These are phyloP conservation scores for Serendipita sp. DNA, from an alignment of 1,284 basidiomycete genomes.

Conservation along the genomic window DNA sequence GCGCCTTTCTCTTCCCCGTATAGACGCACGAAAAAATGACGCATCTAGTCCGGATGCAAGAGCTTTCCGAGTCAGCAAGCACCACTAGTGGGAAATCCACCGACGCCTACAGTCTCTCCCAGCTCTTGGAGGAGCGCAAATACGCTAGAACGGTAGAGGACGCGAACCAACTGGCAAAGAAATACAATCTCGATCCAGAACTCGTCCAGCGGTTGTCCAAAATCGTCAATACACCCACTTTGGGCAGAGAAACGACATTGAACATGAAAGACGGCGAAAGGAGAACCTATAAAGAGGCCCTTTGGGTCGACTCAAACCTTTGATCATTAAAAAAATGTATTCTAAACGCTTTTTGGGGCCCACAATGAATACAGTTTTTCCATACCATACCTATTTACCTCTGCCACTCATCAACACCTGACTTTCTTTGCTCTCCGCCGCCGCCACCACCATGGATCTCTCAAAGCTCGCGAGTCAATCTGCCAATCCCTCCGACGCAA, in stretches of 20 bases:
- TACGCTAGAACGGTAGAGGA: background rate
- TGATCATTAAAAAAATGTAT: no score
- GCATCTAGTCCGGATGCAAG: background rate
- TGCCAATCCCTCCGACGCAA: background rate
- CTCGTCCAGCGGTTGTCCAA: background rate
- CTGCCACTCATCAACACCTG: background rate
- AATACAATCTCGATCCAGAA: background rate
- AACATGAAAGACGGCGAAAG: background rate
- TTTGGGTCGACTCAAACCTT: background rate
- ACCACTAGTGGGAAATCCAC: background rate
- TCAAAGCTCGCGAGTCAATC: background rate
- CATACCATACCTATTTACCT: background rate
- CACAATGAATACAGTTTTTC: background rate
- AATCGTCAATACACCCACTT: background rate
- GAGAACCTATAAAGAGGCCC: background rate
- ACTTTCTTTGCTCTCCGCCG: no score
- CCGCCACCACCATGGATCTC: background rate
- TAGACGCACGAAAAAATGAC: background rate
- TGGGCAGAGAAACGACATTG: background rate
- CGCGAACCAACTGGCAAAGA: background rate
- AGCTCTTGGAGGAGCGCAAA: background rate
- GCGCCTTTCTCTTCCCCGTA: background rate
- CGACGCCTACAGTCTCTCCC: background rate
- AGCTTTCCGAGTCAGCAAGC: background rate
- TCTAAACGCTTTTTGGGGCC: no score